Evolutionary conservation across 2,329 filamentous ascomycete species (phyloP), one percentile per base, ranked within the genome.

Genomic region (Monilinia fructigena): DNA sequence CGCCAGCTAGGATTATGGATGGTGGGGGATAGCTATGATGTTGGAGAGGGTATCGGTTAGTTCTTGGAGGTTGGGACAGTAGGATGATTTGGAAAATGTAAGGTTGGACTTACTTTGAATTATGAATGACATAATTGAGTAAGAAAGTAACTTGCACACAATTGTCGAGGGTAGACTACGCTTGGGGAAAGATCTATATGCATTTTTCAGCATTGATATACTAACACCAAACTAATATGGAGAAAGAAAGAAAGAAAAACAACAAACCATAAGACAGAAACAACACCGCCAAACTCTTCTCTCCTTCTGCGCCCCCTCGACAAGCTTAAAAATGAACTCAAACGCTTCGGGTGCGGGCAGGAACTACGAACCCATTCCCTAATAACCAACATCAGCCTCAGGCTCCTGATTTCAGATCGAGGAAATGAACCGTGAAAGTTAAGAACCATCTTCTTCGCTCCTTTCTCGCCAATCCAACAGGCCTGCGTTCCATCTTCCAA

Each of bases 281-380:
- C 59, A 87, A 80, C 58, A 83, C 75, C 23, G 83, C 79, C 40
- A 84, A 75, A 42, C 78, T 77, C 62, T 83, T 80, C 53, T 79
- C 80, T 73, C 70, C 11, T 75, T 74, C n/a, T 76, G 73, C 26
- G 83, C 62, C 12, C 18, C 14, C 16, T 70, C 67, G 5, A 72
- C 56, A 40, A 72, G 40, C 54, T 67, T 67, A 62, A 70, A 71
- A 66, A 74, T 69, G 56, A 73, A 86, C 23, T 79, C 74, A 64
- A 85, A 77, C 72, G 85, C 82, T 53, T 78, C 81, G 8, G 78
- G 69, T 7, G 75, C 76, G 10, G 10, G 79, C 80, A 2, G 84
- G 79, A 10, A 85, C 66, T 2, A 80, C 80, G 71, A 85, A 88
- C 6, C 86, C 86, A 55, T 86, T 86, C 20, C 83, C 82, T 85